A percentile compares a stretch with the other conserved stretches of the same genome.
phyloP scores from a whole-genome alignment of 2,329 filamentous ascomycete genomes.

The Penicillium sp. region DNA sequence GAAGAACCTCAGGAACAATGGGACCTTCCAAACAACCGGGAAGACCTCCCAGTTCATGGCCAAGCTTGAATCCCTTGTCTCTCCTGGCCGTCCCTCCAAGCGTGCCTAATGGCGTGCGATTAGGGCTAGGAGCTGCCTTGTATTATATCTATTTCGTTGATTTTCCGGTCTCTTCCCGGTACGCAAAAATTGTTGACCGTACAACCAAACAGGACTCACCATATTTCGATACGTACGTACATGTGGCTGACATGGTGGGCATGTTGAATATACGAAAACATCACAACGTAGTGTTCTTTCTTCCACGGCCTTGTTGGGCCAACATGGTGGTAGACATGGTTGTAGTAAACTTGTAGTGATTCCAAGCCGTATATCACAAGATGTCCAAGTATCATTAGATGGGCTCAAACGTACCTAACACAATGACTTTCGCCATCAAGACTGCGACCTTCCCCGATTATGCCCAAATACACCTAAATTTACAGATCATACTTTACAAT shows the following conservation, averaged over 20 bases:
- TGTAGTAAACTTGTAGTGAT: too few relatives aligned
- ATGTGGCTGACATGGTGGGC: too few relatives aligned
- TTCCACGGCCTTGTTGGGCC: too few relatives aligned
- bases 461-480: constrained; percentile 13
- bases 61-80: constrained; percentile 39
- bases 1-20: constrained; percentile 41
- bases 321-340: too few relatives aligned
- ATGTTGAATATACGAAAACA: too few relatives aligned
- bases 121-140: constrained; percentile 11
- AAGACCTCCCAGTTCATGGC: constrained; percentile 38
- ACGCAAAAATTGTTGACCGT: not conserved
- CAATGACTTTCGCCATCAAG: not conserved
- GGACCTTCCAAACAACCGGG: constrained; percentile 38
- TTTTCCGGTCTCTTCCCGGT: not conserved
- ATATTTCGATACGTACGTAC: too few relatives aligned
- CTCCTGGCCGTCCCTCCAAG: constrained; percentile 32
- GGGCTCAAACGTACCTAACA: too few relatives aligned
- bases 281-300: too few relatives aligned
- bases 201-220: not conserved
- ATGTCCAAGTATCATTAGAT: too few relatives aligned
- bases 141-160: constrained; percentile 20
- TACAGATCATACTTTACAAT: constrained; percentile 15
- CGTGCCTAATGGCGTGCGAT: constrained; percentile 16
- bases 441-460: not conserved
- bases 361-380: too few relatives aligned